phyloP scores from a whole-genome alignment of 192 early-diverging fungal genomes.

The Chytriomyces sp. region DNA sequence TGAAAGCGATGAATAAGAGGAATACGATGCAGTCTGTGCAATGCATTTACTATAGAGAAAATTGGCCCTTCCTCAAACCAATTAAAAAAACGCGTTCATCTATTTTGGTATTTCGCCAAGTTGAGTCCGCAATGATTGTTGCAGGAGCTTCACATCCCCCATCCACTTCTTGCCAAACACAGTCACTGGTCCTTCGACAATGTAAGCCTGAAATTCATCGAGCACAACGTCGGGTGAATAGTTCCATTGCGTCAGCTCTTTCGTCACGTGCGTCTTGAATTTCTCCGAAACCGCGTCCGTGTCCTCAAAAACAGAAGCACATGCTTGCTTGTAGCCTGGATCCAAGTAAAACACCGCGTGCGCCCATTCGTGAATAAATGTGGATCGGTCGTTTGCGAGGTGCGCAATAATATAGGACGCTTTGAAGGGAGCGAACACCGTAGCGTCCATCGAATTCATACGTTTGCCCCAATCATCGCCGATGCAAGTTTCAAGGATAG shows the following conservation, averaged over 20 bases:
- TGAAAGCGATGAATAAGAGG: neutral
- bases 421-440: too few species aligned
- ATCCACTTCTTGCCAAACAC: slow-evolving; percentile 53
- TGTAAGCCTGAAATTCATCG: slow-evolving; percentile 63
- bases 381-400: slow-evolving; percentile 37
- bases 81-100: too few species aligned
- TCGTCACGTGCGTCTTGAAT: slow-evolving; percentile 26
- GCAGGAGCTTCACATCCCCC: slow-evolving; percentile 12
- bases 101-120: too few species aligned
- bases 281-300: slow-evolving; percentile 19
- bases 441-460: neutral
- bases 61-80: too few species aligned
- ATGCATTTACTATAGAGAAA: too few species aligned
- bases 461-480: neutral
- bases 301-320: slow-evolving; percentile 17
- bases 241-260: slow-evolving; percentile 47
- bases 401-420: slow-evolving; percentile 44
- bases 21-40: neutral
- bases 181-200: slow-evolving; percentile 46
- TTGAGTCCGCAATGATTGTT: slow-evolving; percentile 19
- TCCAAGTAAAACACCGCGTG: slow-evolving; percentile 45
- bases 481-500: neutral
- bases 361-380: slow-evolving; percentile 58
- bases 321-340: slow-evolving; percentile 27
- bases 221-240: slow-evolving; percentile 41